Evolutionary conservation across 192 early-diverging fungal genomes (phyloP).

Genomic region (Pilaira anomala): DNA sequence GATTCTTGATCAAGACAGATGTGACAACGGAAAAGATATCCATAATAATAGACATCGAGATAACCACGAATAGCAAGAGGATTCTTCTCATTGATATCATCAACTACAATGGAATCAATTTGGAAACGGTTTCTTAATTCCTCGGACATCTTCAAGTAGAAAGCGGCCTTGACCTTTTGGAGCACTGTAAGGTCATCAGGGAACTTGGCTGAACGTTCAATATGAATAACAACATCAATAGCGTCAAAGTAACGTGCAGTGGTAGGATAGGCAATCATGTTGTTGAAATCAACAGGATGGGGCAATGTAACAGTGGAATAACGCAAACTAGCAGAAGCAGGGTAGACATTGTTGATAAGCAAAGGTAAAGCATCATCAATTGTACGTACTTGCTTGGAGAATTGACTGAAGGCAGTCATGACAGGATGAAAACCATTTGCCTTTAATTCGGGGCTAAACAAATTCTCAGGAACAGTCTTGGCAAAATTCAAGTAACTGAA

Average conservation of each 20-base stretch:
- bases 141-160: conserved; percentile 75
- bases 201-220: conserved; percentile 83
- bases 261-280: conserved; percentile 41
- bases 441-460: conserved; percentile 42
- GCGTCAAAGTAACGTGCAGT: conserved; percentile 62
- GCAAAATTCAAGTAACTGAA: conserved; percentile 58
- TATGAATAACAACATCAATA: conserved; percentile 77
- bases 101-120: conserved; percentile 46
- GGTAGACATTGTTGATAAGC: conserved; percentile 54
- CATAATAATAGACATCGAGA: conserved; percentile 71
- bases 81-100: conserved; percentile 50
- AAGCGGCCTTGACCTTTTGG: conserved; percentile 88
- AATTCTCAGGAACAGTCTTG: conserved; percentile 40
- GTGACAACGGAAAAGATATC: conserved; percentile 80
- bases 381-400: conserved; percentile 57
- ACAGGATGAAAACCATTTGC: conserved; percentile 60
- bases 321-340: conserved; percentile 60
- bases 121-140: conserved; percentile 47
- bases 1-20: conserved; percentile 73
- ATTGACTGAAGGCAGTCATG: conserved; percentile 62
- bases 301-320: conserved; percentile 76
- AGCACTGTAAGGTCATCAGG: conserved; percentile 85
- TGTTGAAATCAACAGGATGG: conserved; percentile 52
- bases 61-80: conserved; percentile 39
- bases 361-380: conserved; percentile 68